Percentiles rank a stretch among this genome's conserved stretches.
phyloP scores from a whole-genome alignment of 257 asterid species.

The Solanum habrochaites region DNA sequence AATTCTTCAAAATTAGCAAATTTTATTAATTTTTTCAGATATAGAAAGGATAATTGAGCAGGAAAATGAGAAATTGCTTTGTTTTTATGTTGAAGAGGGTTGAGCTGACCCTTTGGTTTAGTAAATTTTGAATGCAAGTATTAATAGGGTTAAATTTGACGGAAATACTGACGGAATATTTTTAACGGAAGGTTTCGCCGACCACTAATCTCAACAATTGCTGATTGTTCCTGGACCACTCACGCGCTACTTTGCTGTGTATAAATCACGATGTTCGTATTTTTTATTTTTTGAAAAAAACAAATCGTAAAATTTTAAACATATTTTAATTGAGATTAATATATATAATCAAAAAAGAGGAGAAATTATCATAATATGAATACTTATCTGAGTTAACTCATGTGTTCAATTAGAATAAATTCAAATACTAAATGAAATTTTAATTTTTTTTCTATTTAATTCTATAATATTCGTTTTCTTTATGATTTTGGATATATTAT shows the following conservation, averaged over 20 bases:
- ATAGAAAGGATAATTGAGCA: background rate
- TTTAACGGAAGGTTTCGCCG: background rate
- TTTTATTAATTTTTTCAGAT: background rate
- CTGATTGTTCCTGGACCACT: background rate
- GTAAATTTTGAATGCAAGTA: background rate
- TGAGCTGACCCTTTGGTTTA: background rate
- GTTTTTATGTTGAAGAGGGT: background rate
- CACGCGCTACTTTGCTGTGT: background rate
- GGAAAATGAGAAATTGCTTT: background rate
- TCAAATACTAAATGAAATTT: too few relatives aligned
- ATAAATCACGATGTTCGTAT: background rate
- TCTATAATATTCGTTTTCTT: too few relatives aligned
- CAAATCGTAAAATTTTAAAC: too few relatives aligned
- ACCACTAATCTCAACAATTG: background rate
- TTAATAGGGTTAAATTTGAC: background rate
- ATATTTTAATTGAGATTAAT: too few relatives aligned
- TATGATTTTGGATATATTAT: too few relatives aligned
- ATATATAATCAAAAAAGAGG: too few relatives aligned
- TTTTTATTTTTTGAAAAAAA: too few relatives aligned
- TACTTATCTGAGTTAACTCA: too few relatives aligned
- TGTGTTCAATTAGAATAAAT: background rate
- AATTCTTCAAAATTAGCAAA: background rate
- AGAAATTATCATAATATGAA: too few relatives aligned
- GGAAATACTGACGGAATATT: background rate
- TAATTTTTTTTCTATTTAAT: fast-evolving